Conservation (phyloP, 1,284 basidiomycete genomes). For the Sanghuangporus sanghuang region DNA sequence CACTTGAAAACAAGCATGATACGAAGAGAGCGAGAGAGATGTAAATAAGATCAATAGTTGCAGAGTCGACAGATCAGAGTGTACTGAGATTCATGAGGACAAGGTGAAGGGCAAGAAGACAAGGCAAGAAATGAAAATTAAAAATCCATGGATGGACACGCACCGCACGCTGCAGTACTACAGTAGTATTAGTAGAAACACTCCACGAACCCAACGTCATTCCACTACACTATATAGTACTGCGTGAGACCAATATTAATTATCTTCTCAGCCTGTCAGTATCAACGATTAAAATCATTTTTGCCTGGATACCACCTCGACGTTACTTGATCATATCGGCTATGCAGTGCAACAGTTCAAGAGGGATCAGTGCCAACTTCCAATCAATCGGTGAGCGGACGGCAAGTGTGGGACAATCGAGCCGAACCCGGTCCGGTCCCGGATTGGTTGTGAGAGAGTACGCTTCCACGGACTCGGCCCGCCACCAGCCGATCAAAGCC, state of each 20-base stretch:
- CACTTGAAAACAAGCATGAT: conserved; percentile 9
- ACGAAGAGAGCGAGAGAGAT: neutral
- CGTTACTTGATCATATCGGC: neutral
- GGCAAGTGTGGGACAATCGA: neutral
- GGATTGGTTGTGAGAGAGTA: too few relatives aligned
- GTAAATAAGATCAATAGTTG: neutral
- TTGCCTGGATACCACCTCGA: neutral
- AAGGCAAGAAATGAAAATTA: neutral
- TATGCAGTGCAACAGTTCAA: neutral
- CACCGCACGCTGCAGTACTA: neutral
- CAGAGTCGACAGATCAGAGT: neutral
- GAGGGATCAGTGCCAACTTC: neutral
- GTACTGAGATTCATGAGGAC: neutral
- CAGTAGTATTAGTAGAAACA: neutral
- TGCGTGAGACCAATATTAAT: neutral
- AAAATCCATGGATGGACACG: too few relatives aligned
- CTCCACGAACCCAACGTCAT: conserved; percentile 5
- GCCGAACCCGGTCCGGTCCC: neutral
- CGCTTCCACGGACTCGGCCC: neutral
- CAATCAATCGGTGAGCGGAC: neutral
- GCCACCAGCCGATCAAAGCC: neutral
- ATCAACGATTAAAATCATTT: neutral
- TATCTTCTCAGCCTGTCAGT: neutral
- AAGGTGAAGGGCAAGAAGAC: neutral
- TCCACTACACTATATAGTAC: neutral